Evolutionary conservation across 2,329 filamentous ascomycete species (phyloP).

Genomic region (Fusarium irregulare): DNA sequence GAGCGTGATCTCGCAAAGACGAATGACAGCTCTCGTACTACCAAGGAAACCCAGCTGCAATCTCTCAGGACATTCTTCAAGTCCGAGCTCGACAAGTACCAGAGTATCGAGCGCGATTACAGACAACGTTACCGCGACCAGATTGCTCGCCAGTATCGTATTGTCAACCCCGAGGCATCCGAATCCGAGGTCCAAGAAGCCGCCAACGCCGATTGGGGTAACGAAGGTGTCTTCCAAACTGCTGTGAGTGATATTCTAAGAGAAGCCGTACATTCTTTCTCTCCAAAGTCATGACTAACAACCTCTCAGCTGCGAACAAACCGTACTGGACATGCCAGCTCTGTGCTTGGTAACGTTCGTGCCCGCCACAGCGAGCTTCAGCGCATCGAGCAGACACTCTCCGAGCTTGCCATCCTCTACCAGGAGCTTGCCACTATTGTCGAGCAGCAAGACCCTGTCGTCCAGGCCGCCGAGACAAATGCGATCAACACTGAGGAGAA

Average conservation of each 20-base stretch:
- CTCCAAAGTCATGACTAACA: constrained; percentile 22
- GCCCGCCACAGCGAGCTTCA: constrained; percentile 86
- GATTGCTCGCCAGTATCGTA: constrained; percentile 82
- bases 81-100: constrained; percentile 76
- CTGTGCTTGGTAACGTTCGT: constrained; percentile 80
- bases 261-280: not conserved
- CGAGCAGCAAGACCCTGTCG: constrained; percentile 74
- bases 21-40: constrained; percentile 66
- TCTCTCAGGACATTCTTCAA: constrained; percentile 79
- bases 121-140: constrained; percentile 78
- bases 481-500: constrained; percentile 74
- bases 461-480: constrained; percentile 72
- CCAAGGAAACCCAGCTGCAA: constrained; percentile 77
- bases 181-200: constrained; percentile 78
- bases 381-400: constrained; percentile 80
- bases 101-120: constrained; percentile 77
- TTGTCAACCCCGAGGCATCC: constrained; percentile 83
- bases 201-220: constrained; percentile 76
- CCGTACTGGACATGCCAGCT: constrained; percentile 77
- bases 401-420: constrained; percentile 77
- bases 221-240: constrained; percentile 84
- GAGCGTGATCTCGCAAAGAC: constrained; percentile 77
- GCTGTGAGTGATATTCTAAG: constrained; percentile 67
- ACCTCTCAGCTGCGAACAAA: constrained; percentile 74
- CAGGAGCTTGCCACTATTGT: constrained; percentile 80